Percentiles rank a stretch among this genome's conserved stretches.
Evolutionary conservation across 2,329 filamentous ascomycete species (phyloP).

Genomic region (Fusarium sp.): DNA sequence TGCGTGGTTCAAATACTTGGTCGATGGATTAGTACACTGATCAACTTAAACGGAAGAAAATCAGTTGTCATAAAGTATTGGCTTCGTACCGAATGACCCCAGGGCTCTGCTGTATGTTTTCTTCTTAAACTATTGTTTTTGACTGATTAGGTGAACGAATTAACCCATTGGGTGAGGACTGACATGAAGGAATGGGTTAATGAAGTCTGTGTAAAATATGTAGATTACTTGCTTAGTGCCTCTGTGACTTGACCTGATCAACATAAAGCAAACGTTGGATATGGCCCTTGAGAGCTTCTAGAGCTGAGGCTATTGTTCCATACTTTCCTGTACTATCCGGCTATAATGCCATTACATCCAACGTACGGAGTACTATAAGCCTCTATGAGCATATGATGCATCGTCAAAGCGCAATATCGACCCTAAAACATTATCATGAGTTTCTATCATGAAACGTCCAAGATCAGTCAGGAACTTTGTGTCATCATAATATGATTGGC

Average conservation of each 20-base stretch:
- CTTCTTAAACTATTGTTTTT: too few species aligned
- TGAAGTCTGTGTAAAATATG: background rate
- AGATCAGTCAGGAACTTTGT: slow-evolving; percentile 1
- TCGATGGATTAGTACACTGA: too few species aligned
- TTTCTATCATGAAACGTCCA: slow-evolving; percentile 9
- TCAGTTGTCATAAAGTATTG: too few species aligned
- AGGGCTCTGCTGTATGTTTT: too few species aligned
- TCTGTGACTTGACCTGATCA: background rate
- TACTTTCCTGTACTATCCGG: too few species aligned
- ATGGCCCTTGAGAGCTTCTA: background rate
- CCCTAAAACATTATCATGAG: background rate
- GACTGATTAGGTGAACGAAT: too few species aligned
- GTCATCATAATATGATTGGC: slow-evolving; percentile 22
- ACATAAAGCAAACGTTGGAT: background rate
- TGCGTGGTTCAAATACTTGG: background rate
- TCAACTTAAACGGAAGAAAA: too few species aligned
- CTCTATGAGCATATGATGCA: background rate
- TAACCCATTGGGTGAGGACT: too few species aligned
- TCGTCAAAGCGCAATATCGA: background rate
- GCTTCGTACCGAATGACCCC: too few species aligned
- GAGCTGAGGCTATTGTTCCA: background rate
- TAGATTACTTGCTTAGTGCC: background rate
- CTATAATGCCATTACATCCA: background rate
- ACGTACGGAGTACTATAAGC: background rate
- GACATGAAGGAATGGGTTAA: background rate